Evolutionary conservation across 208 protist species (phyloP), one percentile per base, ranked within the genome.

Genomic region (Acanthamoeba sp.): DNA sequence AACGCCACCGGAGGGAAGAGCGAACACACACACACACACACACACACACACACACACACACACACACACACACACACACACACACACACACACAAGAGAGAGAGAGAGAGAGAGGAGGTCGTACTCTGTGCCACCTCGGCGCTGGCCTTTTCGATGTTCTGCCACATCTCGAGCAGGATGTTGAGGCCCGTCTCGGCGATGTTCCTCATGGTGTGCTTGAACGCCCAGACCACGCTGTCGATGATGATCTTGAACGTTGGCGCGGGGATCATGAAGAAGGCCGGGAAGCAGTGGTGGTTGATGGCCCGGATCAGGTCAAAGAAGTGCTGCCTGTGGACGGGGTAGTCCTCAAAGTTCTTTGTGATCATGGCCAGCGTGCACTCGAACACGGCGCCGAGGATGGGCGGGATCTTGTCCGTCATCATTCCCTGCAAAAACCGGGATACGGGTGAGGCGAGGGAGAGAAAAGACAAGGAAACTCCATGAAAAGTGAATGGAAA

Each of bases 351-450:
- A 78, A 98, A 98, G 95, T 99, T 99, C 32, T 98, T 97, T 12
- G 98, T 99, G 94, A 99, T 99, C 98, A 99, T 99, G 36, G 97
- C 96, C n/a, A 99, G 96, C 3, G 99, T 99, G 18, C 97, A 96
- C 90, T 99, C 98, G 96, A 99, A 99, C 14, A 99, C 98, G 82
- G 98, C 96, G 84, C 99, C 98, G 2, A 99, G 96, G 84, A 99
- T 99, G 48, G 96, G 96, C 1, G 97, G 98, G 55, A 99, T 98
- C 92, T 99, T 95, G 14, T 92, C 96, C n/a, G 92, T 91, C 34
- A 99, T 93, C 22, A 95, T 95, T 16, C 76, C 50, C 87, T 97
- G 45, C n/a, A 93, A 29, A 66, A 18, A 40, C 50, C 5, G 27
- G 2, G n/a, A 93, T 24, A 93, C 45, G 7, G 84, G 52, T 80